Conservation (phyloP, 2,329 filamentous ascomycete species). For the Cladosporium sp. region DNA sequence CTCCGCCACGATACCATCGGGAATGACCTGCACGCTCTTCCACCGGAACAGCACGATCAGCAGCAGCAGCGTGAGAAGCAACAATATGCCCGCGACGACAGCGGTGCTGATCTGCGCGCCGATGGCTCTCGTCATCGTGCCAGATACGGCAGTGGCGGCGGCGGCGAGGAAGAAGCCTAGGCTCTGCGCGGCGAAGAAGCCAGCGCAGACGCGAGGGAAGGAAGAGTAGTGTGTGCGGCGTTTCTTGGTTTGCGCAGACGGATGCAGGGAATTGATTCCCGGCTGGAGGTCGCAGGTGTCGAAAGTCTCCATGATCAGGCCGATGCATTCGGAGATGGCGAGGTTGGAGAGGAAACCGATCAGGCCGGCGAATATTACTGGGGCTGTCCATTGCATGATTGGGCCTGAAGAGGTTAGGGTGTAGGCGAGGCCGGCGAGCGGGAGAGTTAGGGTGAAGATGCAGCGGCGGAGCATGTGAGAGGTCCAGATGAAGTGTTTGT, state of each 20-base stretch:
- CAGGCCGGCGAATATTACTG: slow-evolving; percentile 64
- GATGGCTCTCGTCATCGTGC: slow-evolving; percentile 63
- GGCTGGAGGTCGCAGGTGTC: slow-evolving; percentile 78
- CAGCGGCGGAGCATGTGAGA: slow-evolving; percentile 69
- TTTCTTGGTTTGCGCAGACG: slow-evolving; percentile 39
- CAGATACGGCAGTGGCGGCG: slow-evolving; percentile 66
- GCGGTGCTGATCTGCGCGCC: slow-evolving; percentile 69
- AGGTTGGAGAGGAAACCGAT: slow-evolving; percentile 72
- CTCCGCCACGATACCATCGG: slow-evolving; percentile 51
- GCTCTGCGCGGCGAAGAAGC: slow-evolving; percentile 68
- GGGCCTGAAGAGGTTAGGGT: slow-evolving; percentile 66
- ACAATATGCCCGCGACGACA: slow-evolving; percentile 66
- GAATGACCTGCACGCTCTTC: slow-evolving; percentile 67
- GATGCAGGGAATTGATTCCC: slow-evolving; percentile 59
- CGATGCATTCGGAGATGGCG: slow-evolving; percentile 73
- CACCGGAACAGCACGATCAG: slow-evolving; percentile 64
- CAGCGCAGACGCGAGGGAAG: slow-evolving; percentile 71
- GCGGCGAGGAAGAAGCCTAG: slow-evolving; percentile 70
- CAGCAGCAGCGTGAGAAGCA: slow-evolving; percentile 64
- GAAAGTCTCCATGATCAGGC: slow-evolving; percentile 77
- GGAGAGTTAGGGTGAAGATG: slow-evolving; percentile 67
- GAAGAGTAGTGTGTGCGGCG: slow-evolving; percentile 71
- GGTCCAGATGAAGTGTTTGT: slow-evolving; percentile 65
- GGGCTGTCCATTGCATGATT: slow-evolving; percentile 40
- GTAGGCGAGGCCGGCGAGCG: slow-evolving; percentile 66